A percentile compares a stretch with the other conserved stretches of the same genome.
Conservation (phyloP, 768 basidiomycete genomes). For the Gymnopilus junonius region DNA sequence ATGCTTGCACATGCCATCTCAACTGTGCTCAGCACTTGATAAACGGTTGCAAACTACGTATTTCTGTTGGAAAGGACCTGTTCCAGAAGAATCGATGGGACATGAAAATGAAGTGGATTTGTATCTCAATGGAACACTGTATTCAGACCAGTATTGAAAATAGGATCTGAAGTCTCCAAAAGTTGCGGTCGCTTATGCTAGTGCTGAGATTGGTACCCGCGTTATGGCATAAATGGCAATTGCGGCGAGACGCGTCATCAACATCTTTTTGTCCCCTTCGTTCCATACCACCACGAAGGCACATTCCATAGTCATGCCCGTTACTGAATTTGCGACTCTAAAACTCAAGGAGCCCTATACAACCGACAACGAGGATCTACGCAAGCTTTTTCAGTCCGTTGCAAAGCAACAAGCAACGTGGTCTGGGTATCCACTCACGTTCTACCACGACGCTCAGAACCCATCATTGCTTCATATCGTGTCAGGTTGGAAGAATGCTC, state of each 20-base stretch:
- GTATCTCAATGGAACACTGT: background rate
- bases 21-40: slow-evolving; percentile 16
- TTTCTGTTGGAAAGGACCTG: background rate
- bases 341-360: slow-evolving; percentile 34
- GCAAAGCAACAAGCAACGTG: slow-evolving; percentile 40
- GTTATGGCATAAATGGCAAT: background rate
- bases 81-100: background rate
- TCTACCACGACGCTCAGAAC: slow-evolving; percentile 34
- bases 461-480: slow-evolving; percentile 38
- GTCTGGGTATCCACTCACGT: slow-evolving; percentile 42
- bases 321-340: slow-evolving; percentile 48
- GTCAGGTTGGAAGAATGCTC: slow-evolving; percentile 48
- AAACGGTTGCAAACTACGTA: background rate
- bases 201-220: background rate
- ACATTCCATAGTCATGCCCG: slow-evolving; percentile 33
- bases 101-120: background rate
- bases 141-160: no score
- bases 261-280: background rate
- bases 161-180: no score
- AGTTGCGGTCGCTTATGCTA: background rate
- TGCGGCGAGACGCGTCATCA: slow-evolving; percentile 4
- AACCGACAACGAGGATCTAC: slow-evolving; percentile 31
- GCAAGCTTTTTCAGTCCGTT: slow-evolving; percentile 33
- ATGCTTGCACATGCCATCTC: slow-evolving; percentile 13
- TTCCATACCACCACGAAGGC: background rate